Evolutionary conservation across 345 rosid genomes (phyloP), one percentile per base, ranked within the genome.

Genomic region (Iberis pinnata): DNA sequence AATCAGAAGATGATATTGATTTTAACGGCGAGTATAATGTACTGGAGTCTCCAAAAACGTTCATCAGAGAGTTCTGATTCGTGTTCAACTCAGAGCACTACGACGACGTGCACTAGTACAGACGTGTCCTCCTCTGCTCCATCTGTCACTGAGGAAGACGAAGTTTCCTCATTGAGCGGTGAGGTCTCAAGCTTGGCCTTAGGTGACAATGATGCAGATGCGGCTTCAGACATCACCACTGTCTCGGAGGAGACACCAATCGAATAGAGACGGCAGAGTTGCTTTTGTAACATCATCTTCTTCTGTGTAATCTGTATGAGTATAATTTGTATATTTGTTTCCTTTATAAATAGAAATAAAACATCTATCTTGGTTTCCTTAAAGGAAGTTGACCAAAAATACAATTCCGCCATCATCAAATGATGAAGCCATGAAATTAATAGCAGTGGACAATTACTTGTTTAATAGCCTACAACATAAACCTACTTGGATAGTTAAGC

Each of bases 1-100:
- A 83, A 89, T 73, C 94, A 76, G 78, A 89, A 89, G 82, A 89
- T 86, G 97, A 82, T 86, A 45, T 74, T 86, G 1, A 81, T 88
- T 6, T 65, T 89, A 37, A 83, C 89, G 5, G 94, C 97, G 17
- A 86, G 95, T 73, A 75, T 89, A 43, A 89, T 86, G 95, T 83
- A 78, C 79, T 89, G 94, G 95, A 83, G 84, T 66, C 73, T 84
- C 60, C 93, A 75, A 61, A 88, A 76, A 63, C 76, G 74, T 18
- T 71, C 75, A 4, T 58, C 40, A 1, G 89, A 78, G 29, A 81
- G 76, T 45, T 78, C 68, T 1, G 95, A 78, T 15, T 62, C 76
- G 3, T 76, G 80, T 12, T 78, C 85, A 12, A 69, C 60, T 45
- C 74, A 63, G 18, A 36, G 73, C 14, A 78, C 67, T 29, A 76